These are phyloP conservation scores for Ceratobasidium sp. DNA, from an alignment of 1,284 basidiomycete species.

Conservation along the genomic window DNA sequence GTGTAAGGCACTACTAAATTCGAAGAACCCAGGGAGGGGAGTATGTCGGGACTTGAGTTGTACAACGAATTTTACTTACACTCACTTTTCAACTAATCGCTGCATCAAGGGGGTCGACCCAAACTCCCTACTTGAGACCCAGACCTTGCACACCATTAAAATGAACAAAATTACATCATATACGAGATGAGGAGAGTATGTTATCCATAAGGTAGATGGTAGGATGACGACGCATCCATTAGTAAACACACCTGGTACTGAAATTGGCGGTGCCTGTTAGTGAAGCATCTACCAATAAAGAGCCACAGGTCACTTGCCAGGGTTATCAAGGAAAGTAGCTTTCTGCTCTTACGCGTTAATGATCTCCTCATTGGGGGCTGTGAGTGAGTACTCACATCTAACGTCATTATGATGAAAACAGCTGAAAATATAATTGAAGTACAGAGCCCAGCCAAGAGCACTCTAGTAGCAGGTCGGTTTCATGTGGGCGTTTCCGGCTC, in stretches of 20 bases:
- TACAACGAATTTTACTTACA: too few species aligned
- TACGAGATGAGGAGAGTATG: neutral
- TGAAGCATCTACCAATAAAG: too few species aligned
- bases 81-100: too few species aligned
- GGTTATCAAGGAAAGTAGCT: too few species aligned
- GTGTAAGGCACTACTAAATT: slow-evolving; percentile 8
- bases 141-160: neutral
- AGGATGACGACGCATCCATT: slow-evolving; percentile 18
- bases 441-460: neutral
- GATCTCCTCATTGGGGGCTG: too few species aligned
- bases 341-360: too few species aligned
- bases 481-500: too few species aligned
- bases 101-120: too few species aligned
- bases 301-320: too few species aligned
- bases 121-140: too few species aligned
- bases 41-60: too few species aligned
- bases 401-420: neutral
- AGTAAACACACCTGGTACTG: slow-evolving; percentile 14
- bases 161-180: slow-evolving; percentile 3
- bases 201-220: slow-evolving; percentile 4
- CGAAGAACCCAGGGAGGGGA: neutral
- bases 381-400: neutral
- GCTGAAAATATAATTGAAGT: neutral
- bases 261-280: neutral
- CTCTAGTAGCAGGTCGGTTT: neutral